These are phyloP conservation scores for Torulaspora gathmanii DNA, from an alignment of 805 yeast species.

Conservation along the genomic window DNA sequence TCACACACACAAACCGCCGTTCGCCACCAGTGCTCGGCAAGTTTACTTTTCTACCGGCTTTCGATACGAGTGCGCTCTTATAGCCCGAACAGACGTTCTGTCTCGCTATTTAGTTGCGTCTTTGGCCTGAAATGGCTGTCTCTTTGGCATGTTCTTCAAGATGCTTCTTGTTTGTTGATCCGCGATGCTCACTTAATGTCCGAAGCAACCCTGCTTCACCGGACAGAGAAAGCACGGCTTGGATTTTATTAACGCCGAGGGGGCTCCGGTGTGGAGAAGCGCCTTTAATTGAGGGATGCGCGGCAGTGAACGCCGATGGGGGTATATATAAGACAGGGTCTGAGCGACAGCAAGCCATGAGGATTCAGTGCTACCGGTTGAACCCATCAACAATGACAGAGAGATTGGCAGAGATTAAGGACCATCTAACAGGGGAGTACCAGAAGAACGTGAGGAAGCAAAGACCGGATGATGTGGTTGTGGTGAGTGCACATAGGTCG, in stretches of 20 bases:
- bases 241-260: neutral
- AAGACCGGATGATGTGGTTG: constrained; percentile 83
- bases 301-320: neutral
- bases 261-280: constrained; percentile 1
- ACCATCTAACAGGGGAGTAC: constrained; percentile 23
- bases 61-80: neutral
- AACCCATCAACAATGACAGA: constrained; percentile 19
- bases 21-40: neutral
- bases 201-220: neutral
- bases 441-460: constrained; percentile 34
- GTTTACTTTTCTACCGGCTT: neutral
- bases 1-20: neutral
- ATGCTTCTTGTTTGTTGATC: constrained; percentile 1
- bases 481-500: constrained; percentile 86
- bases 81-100: neutral
- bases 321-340: neutral
- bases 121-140: no score
- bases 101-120: no score
- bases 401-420: constrained; percentile 30
- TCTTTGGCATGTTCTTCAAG: no score
- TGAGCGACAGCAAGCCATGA: no score
- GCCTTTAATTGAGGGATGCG: neutral
- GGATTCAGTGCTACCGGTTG: neutral
- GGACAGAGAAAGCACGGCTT: neutral
- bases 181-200: neutral